phyloP scores from a whole-genome alignment of 2,329 filamentous ascomycete species.

The Colletotrichum cordylinicola region DNA sequence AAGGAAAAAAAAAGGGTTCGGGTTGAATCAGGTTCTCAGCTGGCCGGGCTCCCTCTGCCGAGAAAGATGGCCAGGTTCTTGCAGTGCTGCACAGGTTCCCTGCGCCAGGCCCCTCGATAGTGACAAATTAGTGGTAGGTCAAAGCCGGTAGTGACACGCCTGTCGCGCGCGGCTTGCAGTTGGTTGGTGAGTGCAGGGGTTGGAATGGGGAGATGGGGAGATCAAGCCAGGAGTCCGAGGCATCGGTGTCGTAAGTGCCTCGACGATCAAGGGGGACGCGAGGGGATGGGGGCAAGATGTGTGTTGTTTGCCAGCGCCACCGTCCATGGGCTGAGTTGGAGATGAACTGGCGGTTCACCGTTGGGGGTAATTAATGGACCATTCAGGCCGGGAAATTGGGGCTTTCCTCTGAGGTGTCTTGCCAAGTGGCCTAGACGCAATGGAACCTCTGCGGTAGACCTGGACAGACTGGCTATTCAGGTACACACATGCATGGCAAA shows the following conservation, averaged over 20 bases:
- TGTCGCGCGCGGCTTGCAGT: background rate
- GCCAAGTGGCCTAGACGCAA: background rate
- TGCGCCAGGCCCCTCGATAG: background rate
- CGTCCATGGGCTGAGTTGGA: background rate
- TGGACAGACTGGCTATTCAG: background rate
- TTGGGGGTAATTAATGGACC: background rate
- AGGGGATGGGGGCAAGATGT: background rate
- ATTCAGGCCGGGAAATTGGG: background rate
- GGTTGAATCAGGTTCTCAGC: background rate
- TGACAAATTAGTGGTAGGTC: background rate
- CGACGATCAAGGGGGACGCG: background rate
- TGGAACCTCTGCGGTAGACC: background rate
- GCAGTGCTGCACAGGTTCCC: background rate
- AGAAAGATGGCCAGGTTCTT: background rate
- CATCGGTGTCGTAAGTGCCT: background rate
- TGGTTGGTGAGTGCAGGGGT: slow-evolving; percentile 10
- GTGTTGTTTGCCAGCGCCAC: background rate
- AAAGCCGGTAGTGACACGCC: background rate
- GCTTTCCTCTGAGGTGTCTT: background rate
- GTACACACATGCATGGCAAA: background rate
- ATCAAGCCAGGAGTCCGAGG: background rate
- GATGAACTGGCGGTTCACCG: background rate
- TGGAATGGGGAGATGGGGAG: background rate
- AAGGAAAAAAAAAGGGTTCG: background rate
- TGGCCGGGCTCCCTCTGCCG: background rate